Conservation (phyloP, 164 flowering plant genomes). For the Berberis vulgaris region DNA sequence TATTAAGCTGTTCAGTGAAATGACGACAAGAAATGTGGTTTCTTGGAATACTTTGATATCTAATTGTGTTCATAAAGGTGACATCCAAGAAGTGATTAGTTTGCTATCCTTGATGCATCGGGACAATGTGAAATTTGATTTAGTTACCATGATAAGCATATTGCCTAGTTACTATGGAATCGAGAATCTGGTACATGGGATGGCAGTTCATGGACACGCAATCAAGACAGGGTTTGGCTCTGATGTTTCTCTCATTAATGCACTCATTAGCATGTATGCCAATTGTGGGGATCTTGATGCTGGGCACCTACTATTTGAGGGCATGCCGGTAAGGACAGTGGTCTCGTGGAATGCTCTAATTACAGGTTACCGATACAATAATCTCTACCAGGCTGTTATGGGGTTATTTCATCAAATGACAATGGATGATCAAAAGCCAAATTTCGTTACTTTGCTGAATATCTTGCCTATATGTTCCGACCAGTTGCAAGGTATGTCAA, state of each 20-base stretch:
- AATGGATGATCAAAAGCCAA: constrained; percentile 33
- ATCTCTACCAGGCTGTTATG: constrained; percentile 23
- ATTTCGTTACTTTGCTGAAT: constrained; percentile 43
- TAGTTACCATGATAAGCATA: constrained; percentile 40
- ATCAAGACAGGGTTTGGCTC: constrained; percentile 26
- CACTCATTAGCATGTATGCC: constrained; percentile 50
- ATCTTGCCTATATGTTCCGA: constrained; percentile 31
- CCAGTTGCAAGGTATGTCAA: constrained; percentile 33
- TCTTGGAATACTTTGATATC: constrained; percentile 60
- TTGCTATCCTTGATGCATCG: constrained; percentile 38
- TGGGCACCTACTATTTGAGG: constrained; percentile 32
- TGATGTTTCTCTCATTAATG: constrained; percentile 37
- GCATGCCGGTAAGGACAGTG: constrained; percentile 30
- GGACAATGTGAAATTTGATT: constrained; percentile 29
- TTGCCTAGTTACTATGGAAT: constrained; percentile 27
- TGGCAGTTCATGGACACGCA: constrained; percentile 37
- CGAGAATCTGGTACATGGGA: constrained; percentile 26
- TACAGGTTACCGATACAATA: constrained; percentile 33
- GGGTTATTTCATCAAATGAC: constrained; percentile 31
- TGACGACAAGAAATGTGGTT: constrained; percentile 26
- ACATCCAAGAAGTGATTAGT: constrained; percentile 11
- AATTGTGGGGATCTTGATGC: constrained; percentile 36
- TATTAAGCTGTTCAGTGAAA: constrained; percentile 29
- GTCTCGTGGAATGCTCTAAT: constrained; percentile 62
- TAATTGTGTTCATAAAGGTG: constrained; percentile 29